These are phyloP conservation scores for Tetrapisispora fleetii DNA, from an alignment of 805 yeast species.

Conservation along the genomic window DNA sequence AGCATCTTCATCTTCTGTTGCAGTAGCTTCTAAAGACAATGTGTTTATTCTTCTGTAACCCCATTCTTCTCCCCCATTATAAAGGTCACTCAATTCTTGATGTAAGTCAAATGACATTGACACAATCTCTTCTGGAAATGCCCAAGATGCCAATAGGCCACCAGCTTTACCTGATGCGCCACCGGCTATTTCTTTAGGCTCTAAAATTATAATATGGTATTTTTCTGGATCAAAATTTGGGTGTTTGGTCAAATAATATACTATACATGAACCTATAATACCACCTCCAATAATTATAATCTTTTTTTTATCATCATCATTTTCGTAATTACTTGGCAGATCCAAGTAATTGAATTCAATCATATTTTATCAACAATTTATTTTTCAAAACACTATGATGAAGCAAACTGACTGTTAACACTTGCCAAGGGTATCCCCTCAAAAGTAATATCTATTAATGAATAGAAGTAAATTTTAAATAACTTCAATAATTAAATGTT, in stretches of 20 bases:
- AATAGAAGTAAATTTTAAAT: no score
- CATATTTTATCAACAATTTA: neutral
- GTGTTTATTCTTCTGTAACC: slow-evolving; percentile 87
- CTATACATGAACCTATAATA: slow-evolving; percentile 90
- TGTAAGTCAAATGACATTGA: slow-evolving; percentile 81
- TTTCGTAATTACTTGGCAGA: slow-evolving; percentile 10
- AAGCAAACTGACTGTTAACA: no score
- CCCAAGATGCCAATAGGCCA: slow-evolving; percentile 90
- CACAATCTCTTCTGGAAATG: slow-evolving; percentile 90
- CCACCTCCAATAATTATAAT: slow-evolving; percentile 90
- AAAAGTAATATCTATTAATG: no score
- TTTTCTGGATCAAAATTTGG: slow-evolving; percentile 64
- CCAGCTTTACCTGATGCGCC: slow-evolving; percentile 98
- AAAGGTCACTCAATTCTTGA: slow-evolving; percentile 67
- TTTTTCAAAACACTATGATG: no score
- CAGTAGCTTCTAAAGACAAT: slow-evolving; percentile 65
- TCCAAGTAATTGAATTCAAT: neutral
- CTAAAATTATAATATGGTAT: slow-evolving; percentile 76
- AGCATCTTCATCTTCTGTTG: neutral
- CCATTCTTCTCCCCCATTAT: slow-evolving; percentile 82
- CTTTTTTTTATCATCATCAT: slow-evolving; percentile 49
- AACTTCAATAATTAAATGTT: no score
- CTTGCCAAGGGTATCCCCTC: no score
- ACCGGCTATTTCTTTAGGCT: slow-evolving; percentile 87
- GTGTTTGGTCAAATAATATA: slow-evolving; percentile 77